Conservation (phyloP, 2,329 filamentous ascomycete genomes). For the Graphilbum fragrans region DNA sequence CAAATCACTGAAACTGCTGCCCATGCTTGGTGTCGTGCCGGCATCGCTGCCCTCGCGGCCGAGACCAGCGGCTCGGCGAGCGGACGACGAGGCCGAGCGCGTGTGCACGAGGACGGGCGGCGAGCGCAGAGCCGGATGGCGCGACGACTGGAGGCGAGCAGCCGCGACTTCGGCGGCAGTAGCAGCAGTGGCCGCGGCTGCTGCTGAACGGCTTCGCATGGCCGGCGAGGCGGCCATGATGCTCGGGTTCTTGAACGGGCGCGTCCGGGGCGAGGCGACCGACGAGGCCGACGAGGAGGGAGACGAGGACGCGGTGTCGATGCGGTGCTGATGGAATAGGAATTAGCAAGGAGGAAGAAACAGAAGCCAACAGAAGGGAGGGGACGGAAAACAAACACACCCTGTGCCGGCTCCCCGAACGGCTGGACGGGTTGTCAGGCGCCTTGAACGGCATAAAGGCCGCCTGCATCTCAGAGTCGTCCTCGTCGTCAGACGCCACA, state of each 20-base stretch:
- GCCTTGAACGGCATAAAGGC: slow-evolving; percentile 38
- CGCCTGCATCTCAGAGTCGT: slow-evolving; percentile 43
- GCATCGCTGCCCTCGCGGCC: slow-evolving; percentile 55
- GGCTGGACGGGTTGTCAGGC: background rate
- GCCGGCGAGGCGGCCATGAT: background rate
- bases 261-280: slow-evolving; percentile 5
- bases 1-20: slow-evolving; percentile 76
- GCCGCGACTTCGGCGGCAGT: slow-evolving; percentile 2
- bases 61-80: slow-evolving; percentile 30
- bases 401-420: background rate
- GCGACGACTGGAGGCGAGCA: slow-evolving; percentile 4
- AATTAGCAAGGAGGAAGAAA: too few species aligned
- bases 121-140: slow-evolving; percentile 19
- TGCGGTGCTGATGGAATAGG: background rate
- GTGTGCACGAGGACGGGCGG: slow-evolving; percentile 48
- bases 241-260: slow-evolving; percentile 1
- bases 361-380: too few species aligned
- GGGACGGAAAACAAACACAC: too few species aligned
- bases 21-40: slow-evolving; percentile 58
- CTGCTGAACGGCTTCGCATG: background rate
- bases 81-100: slow-evolving; percentile 34
- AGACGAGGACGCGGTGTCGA: background rate
- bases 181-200: background rate
- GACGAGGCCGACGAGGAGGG: background rate
- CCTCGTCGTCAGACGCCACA: slow-evolving; percentile 26